A percentile compares a stretch with the other conserved stretches of the same genome.
Evolutionary conservation across 768 basidiomycete genomes (phyloP).

Genomic region (Pleurotus ostreatus): DNA sequence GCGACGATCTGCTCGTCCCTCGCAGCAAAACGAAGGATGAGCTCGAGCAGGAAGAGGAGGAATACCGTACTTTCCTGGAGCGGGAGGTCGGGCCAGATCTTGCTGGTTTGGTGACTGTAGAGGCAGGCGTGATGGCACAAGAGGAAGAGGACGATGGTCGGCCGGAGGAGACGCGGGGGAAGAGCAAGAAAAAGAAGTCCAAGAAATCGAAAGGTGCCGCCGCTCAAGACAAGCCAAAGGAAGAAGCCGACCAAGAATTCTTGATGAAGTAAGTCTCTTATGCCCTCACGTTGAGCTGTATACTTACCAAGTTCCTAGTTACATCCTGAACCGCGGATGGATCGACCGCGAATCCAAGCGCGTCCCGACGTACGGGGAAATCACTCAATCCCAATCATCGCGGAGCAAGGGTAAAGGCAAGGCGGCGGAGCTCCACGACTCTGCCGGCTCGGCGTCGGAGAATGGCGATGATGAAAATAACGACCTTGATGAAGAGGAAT

Average conservation of each 20-base stretch:
- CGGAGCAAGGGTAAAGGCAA: constrained; percentile 27
- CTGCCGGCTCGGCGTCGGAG: constrained; percentile 18
- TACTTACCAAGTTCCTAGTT: constrained; percentile 43
- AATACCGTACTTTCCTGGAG: constrained; percentile 79
- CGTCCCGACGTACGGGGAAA: constrained; percentile 83
- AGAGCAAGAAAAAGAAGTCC: constrained; percentile 24
- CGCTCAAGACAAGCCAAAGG: constrained; percentile 35
- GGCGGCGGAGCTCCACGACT: constrained; percentile 16
- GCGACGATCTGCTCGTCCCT: constrained; percentile 66
- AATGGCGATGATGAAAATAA: constrained; percentile 22
- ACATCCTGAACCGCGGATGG: constrained; percentile 97
- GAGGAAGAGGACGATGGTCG: constrained; percentile 28
- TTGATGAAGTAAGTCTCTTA: constrained; percentile 69
- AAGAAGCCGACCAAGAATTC: constrained; percentile 80
- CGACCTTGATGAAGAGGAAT: constrained; percentile 56
- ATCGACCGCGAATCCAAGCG: constrained; percentile 73
- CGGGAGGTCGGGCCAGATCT: constrained; percentile 80
- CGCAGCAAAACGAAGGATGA: constrained; percentile 80
- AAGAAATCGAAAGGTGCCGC: constrained; percentile 17
- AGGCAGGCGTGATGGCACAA: constrained; percentile 23
- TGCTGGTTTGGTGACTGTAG: constrained; percentile 59
- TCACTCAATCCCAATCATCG: constrained; percentile 44
- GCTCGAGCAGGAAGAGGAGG: constrained; percentile 72
- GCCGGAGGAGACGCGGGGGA: constrained; percentile 30
- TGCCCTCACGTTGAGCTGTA: not conserved